Percentiles rank a stretch among this genome's conserved stretches.
Evolutionary conservation across 305 asterid genomes (phyloP).

Genomic region (Ilex paraguariensis): DNA sequence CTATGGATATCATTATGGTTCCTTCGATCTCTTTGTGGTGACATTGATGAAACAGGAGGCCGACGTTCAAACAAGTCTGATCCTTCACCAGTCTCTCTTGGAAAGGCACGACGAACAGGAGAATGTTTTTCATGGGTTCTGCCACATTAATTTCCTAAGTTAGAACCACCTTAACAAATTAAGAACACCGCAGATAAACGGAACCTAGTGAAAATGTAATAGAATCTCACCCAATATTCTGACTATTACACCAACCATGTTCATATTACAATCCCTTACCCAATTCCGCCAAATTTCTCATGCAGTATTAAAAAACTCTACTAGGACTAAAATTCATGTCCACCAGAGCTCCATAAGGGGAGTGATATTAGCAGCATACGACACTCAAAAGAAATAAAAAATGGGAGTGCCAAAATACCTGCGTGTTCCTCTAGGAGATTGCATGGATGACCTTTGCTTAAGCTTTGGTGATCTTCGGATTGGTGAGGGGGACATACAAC

Average conservation of each 20-base stretch:
- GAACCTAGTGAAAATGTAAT: not conserved
- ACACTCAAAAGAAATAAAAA: too few relatives aligned
- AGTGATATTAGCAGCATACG: too few relatives aligned
- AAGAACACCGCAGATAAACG: not conserved
- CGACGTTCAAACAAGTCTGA: conserved; percentile 29
- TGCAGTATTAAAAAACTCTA: too few relatives aligned
- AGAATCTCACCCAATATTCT: not conserved
- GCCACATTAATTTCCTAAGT: conserved; percentile 12
- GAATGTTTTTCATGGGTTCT: conserved; percentile 41
- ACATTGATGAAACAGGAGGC: conserved; percentile 44
- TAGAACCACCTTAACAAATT: too few relatives aligned
- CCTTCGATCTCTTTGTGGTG: conserved; percentile 52
- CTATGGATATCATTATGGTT: conserved; percentile 35
- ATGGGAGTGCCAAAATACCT: conserved; percentile 14
- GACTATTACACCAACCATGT: too few relatives aligned
- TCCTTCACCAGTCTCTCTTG: conserved; percentile 30
- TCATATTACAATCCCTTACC: too few relatives aligned
- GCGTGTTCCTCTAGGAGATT: conserved; percentile 37
- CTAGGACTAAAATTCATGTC: too few relatives aligned
- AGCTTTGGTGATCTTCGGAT: conserved; percentile 34
- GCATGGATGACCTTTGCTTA: conserved; percentile 40
- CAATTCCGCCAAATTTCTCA: too few relatives aligned
- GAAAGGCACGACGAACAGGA: conserved; percentile 48
- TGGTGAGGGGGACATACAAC: conserved; percentile 45
- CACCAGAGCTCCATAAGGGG: too few relatives aligned